These are phyloP conservation scores for Erucastrum elatum DNA, from an alignment of 345 rosid species.

Conservation along the genomic window DNA sequence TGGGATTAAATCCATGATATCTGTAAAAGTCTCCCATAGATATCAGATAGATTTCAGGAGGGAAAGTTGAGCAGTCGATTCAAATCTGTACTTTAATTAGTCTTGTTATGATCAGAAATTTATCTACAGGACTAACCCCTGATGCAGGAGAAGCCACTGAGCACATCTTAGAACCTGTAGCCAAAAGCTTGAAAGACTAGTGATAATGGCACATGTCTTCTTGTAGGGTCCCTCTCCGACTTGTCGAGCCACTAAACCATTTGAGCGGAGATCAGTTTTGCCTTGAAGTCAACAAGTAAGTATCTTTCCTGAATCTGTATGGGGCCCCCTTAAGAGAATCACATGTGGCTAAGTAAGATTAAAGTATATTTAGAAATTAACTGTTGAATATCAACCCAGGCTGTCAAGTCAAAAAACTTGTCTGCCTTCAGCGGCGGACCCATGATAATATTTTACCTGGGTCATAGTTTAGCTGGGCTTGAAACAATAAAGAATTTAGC, in stretches of 20 bases:
- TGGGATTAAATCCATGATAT: constrained; percentile 24
- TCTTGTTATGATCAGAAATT: constrained; percentile 37
- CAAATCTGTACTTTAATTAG: constrained; percentile 7
- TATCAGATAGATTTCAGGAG: constrained; percentile 36
- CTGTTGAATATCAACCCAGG: constrained; percentile 32
- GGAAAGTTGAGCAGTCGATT: constrained; percentile 25
- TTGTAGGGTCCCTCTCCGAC: constrained; percentile 36
- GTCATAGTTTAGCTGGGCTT: no score
- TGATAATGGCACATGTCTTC: constrained; percentile 31
- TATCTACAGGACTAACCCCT: constrained; percentile 28
- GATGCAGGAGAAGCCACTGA: constrained; percentile 32
- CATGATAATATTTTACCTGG: no score
- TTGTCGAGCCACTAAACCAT: constrained; percentile 32
- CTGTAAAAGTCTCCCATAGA: constrained; percentile 26
- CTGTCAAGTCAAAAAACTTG: constrained; percentile 38
- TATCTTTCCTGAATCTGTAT: constrained; percentile 27
- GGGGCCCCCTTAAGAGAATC: constrained; percentile 37
- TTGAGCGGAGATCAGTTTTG: constrained; percentile 26
- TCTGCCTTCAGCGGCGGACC: constrained; percentile 7
- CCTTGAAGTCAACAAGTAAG: constrained; percentile 39
- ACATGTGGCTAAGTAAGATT: constrained; percentile 32
- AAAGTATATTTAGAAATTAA: constrained; percentile 21
- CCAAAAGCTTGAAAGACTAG: constrained; percentile 32
- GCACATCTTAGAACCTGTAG: no score
- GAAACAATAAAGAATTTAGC: no score